Conservation (phyloP, 1,284 basidiomycete species). For the Tetrapyrgos nigripes region DNA sequence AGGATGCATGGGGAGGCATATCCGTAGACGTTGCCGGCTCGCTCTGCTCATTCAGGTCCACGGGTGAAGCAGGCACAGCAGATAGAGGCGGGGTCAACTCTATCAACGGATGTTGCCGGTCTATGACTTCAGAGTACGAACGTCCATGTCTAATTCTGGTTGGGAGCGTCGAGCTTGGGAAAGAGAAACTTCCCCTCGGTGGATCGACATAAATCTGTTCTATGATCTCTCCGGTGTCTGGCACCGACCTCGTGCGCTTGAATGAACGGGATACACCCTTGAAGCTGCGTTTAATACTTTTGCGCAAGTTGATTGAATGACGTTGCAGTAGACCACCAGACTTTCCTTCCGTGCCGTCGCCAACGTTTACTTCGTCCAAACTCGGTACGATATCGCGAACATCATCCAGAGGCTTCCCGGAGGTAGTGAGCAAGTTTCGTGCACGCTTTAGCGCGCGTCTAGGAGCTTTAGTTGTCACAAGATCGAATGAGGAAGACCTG, state of each 20-base stretch:
- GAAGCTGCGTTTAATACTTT: slow-evolving; percentile 7
- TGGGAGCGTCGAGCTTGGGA: neutral
- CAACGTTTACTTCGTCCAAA: neutral
- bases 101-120: neutral
- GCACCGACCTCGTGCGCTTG: slow-evolving; percentile 1
- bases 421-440: neutral
- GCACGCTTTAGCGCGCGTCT: slow-evolving; percentile 1
- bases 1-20: neutral
- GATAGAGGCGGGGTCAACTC: neutral
- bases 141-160: neutral
- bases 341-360: neutral
- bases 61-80: neutral
- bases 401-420: slow-evolving; percentile 1
- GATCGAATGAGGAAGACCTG: neutral
- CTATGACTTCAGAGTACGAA: neutral
- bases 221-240: neutral
- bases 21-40: neutral
- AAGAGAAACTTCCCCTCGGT: neutral
- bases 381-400: neutral
- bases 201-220: neutral
- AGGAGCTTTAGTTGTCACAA: neutral
- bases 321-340: neutral
- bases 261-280: neutral
- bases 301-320: slow-evolving; percentile 7
- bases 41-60: neutral